Evolutionary conservation across 352 stramenopile species (phyloP), one percentile per base, ranked within the genome.

Genomic region (Phytophthora crassamura): DNA sequence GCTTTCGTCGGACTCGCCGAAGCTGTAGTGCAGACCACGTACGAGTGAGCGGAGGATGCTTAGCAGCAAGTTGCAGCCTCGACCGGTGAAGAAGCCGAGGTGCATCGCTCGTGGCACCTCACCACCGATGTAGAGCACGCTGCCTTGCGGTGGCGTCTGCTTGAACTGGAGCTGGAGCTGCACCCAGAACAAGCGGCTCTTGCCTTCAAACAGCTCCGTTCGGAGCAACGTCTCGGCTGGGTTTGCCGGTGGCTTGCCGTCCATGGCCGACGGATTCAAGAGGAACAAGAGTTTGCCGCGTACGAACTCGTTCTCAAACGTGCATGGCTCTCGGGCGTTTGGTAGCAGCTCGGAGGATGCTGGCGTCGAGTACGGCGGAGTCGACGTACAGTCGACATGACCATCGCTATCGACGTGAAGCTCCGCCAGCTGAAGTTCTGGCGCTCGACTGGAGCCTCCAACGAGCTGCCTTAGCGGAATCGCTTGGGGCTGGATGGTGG

Each of bases 221-320:
- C 64, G 16, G 18, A 69, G 57, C 12, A 61, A 57, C 10, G 67
- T 88, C 54, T 15, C 69, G 25, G 14, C 50, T 1, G 40, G 15
- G n/a, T 50, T 15, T 1, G 53, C 8, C 16, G 41, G 12, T 40
- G 28, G 7, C 12, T 47, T 16, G 28, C 18, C 30, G 8, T 30
- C n/a, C n/a, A 50, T 36, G 3, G 53, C 53, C 14, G 41, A 22
- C 32, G 53, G 64, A 34, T 84, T 67, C 6, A 94, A 47, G 12
- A 95, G 60, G 35, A 95, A 93, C 12, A 94, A 57, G 39, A 95
- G 55, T 30, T 80, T 75, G 3, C 88, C 88, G 8, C 75, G 80
- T 41, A 92, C 84, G 51, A 89, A 90, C 8, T 90, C 86, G 66
- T 95, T 95, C 65, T 93, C 81, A 32, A 95, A 93, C n/a, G 59